Evolutionary conservation across 2,329 filamentous ascomycete species (phyloP).

Genomic region (Zasmidium angulare): DNA sequence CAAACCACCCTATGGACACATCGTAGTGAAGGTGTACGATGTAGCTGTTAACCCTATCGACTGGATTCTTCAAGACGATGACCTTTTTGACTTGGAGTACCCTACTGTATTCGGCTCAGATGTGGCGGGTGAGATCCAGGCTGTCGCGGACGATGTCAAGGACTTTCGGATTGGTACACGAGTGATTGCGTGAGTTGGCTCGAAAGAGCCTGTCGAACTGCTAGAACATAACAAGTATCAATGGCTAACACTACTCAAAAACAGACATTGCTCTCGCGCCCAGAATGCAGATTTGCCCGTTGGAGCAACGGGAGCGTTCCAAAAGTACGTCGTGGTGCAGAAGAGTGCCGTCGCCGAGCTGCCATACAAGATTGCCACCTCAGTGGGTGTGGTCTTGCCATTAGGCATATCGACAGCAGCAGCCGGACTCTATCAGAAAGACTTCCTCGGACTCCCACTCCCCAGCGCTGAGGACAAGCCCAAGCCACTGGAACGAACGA

Average conservation of each 20-base stretch:
- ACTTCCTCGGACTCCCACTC: slow-evolving; percentile 26
- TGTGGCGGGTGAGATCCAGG: slow-evolving; percentile 47
- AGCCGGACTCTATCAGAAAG: slow-evolving; percentile 32
- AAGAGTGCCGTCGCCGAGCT: slow-evolving; percentile 39
- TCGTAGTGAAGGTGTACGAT: slow-evolving; percentile 42
- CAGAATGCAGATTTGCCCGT: slow-evolving; percentile 14
- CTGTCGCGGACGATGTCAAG: slow-evolving; percentile 47
- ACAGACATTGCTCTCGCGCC: slow-evolving; percentile 19
- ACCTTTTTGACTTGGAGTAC: slow-evolving; percentile 34
- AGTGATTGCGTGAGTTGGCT: slow-evolving; percentile 43
- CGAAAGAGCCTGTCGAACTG: no score
- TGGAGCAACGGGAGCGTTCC: slow-evolving; percentile 30
- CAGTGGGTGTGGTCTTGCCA: slow-evolving; percentile 43
- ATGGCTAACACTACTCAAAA: neutral
- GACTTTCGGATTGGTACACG: slow-evolving; percentile 47
- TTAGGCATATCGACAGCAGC: slow-evolving; percentile 45
- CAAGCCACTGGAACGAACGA: slow-evolving; percentile 29
- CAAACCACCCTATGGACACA: slow-evolving; percentile 35
- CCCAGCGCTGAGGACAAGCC: slow-evolving; percentile 18
- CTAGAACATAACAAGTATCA: neutral
- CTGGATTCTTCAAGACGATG: slow-evolving; percentile 38
- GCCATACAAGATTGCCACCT: slow-evolving; percentile 39
- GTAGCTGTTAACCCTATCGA: slow-evolving; percentile 47
- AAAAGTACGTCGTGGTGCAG: slow-evolving; percentile 35
- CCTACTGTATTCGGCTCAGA: slow-evolving; percentile 44